A percentile compares a stretch with the other conserved stretches of the same genome.
Evolutionary conservation across 1,284 basidiomycete genomes (phyloP).

Genomic region (Meripilus lineatus): DNA sequence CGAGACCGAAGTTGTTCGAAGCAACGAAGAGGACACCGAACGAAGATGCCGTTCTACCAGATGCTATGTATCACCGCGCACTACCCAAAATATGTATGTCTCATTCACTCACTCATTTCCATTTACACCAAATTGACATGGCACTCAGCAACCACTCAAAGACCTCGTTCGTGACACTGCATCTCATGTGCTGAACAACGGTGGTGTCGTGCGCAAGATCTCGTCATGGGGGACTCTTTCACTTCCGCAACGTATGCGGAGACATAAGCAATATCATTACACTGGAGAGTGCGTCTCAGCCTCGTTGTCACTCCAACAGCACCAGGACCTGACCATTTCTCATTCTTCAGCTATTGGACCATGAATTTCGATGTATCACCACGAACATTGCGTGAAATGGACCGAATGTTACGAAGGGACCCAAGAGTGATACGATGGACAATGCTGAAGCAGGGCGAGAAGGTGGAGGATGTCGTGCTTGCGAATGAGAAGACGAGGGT

Average conservation of each 20-base stretch:
- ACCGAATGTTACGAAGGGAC: conserved; percentile 66
- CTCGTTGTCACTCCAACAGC: conserved; percentile 1
- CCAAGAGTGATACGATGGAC: conserved; percentile 83
- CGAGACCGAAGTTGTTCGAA: neutral
- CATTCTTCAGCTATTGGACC: conserved; percentile 71
- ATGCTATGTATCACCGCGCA: conserved; percentile 76
- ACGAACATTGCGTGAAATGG: conserved; percentile 56
- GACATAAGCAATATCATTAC: conserved; percentile 58
- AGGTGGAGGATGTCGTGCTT: conserved; percentile 59
- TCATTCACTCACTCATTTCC: too few relatives aligned
- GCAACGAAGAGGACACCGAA: neutral
- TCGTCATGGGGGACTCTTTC: conserved; percentile 71
- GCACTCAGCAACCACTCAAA: conserved; percentile 64
- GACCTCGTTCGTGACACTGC: conserved; percentile 73
- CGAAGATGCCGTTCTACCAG: conserved; percentile 74
- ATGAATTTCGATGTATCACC: conserved; percentile 88
- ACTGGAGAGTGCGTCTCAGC: conserved; percentile 66
- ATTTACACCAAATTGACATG: too few relatives aligned
- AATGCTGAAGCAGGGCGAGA: conserved; percentile 74
- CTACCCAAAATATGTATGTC: conserved; percentile 68
- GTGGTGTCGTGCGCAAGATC: conserved; percentile 78
- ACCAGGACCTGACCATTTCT: neutral
- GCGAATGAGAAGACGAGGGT: conserved; percentile 12
- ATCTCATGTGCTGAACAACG: conserved; percentile 68
- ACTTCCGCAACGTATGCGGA: conserved; percentile 74